Evolutionary conservation across 108 stramenopile genomes (phyloP).

Genomic region (Nitzschia sp.): DNA sequence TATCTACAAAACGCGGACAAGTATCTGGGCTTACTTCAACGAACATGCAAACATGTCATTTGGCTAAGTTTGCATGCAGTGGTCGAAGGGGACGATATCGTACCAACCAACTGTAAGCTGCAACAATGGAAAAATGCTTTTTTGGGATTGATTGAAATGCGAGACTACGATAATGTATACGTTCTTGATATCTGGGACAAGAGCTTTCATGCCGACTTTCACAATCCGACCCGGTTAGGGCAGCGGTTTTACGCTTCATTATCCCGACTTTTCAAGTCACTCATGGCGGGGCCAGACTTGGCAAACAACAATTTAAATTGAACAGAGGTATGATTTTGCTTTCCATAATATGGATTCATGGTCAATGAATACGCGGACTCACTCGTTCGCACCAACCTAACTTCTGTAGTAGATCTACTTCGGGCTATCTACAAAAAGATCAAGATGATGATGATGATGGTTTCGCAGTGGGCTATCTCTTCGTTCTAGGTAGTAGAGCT

Average conservation of each 20-base stretch:
- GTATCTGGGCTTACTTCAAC: constrained; percentile 14
- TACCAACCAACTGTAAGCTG: constrained; percentile 13
- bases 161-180: constrained; percentile 18
- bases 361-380: background rate
- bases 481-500: too few relatives aligned
- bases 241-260: background rate
- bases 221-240: background rate
- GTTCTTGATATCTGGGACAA: constrained; percentile 26
- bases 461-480: too few relatives aligned
- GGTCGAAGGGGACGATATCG: constrained; percentile 1
- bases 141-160: background rate
- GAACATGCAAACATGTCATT: constrained; percentile 14
- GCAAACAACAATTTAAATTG: background rate
- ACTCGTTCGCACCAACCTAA: too few relatives aligned
- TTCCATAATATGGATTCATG: background rate
- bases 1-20: constrained; percentile 13
- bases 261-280: constrained; percentile 7
- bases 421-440: too few relatives aligned
- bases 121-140: constrained; percentile 12
- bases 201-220: constrained; percentile 8
- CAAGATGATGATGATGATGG: too few relatives aligned
- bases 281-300: constrained; percentile 16
- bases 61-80: constrained; percentile 18
- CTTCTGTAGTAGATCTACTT: too few relatives aligned
- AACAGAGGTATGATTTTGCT: background rate